Conservation (phyloP, 202 grass and related monocot genomes). For the Hordeum pubiflorum region DNA sequence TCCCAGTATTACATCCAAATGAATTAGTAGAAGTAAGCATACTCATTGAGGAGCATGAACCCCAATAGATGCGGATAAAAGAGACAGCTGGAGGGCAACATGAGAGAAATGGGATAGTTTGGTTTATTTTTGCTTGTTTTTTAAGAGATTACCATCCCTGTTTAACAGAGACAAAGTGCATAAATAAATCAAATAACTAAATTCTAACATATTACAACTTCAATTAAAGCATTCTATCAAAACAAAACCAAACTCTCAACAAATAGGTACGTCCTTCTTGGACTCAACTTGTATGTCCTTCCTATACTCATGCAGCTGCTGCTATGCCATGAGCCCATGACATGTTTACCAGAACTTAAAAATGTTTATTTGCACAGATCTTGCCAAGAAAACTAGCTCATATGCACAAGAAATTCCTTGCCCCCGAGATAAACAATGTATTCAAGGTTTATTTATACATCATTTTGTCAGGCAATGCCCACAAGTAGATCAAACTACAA, state of each 20-base stretch:
- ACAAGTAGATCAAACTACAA: background rate
- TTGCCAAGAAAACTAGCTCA: background rate
- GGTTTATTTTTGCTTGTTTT: background rate
- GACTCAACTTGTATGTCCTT: background rate
- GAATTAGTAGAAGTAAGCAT: background rate
- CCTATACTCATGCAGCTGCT: background rate
- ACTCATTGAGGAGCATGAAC: no score
- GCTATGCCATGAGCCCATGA: background rate
- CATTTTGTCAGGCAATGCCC: background rate
- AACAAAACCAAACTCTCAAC: background rate
- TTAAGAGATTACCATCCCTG: background rate
- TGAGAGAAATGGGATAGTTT: background rate
- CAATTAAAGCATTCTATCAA: background rate
- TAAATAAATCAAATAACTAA: background rate
- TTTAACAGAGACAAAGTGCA: background rate
- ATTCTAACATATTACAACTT: conserved; percentile 5
- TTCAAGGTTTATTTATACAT: background rate
- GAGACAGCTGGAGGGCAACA: background rate
- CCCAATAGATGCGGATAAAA: background rate
- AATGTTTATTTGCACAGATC: background rate
- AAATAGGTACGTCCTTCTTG: background rate
- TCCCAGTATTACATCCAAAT: background rate
- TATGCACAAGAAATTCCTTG: conserved; percentile 1
- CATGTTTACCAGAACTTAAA: background rate
- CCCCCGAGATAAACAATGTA: background rate